These are phyloP conservation scores for Rhynchospora pubera DNA, from an alignment of 176 grass and related monocot species.

Conservation along the genomic window DNA sequence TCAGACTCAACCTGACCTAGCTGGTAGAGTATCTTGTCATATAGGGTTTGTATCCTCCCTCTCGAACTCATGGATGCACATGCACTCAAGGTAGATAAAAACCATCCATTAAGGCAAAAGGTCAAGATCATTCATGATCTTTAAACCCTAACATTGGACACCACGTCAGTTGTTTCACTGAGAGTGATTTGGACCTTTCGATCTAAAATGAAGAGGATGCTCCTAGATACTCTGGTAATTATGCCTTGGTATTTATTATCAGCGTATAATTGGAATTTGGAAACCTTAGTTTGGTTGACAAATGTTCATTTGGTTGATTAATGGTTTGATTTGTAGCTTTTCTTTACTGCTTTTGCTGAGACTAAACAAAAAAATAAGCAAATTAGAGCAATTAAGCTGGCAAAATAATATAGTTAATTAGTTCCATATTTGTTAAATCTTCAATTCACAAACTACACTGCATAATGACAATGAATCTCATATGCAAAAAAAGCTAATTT, in stretches of 20 bases:
- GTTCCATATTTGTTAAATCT: not conserved
- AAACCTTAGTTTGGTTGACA: not conserved
- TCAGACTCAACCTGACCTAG: not conserved
- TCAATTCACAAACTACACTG: not conserved
- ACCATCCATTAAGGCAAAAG: not conserved
- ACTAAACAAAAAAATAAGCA: not conserved
- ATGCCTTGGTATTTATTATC: not conserved
- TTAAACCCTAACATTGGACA: not conserved
- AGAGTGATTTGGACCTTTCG: not conserved
- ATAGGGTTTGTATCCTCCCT: not conserved
- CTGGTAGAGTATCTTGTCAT: not conserved
- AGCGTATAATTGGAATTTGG: not conserved
- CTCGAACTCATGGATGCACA: not conserved
- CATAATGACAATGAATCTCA: no score
- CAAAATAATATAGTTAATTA: not conserved
- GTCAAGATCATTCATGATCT: not conserved
- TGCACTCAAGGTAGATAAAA: not conserved
- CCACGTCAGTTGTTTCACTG: not conserved
- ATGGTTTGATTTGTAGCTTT: not conserved
- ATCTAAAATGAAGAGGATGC: not conserved
- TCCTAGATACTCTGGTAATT: not conserved
- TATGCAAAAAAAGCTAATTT: slow-evolving; percentile 5
- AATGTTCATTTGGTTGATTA: not conserved
- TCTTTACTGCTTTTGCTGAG: not conserved
- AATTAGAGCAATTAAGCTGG: not conserved